A percentile compares a stretch with the other conserved stretches of the same genome.
These are phyloP conservation scores for Aspergillus candidus DNA, from an alignment of 2,329 filamentous ascomycete species.

Conservation along the genomic window DNA sequence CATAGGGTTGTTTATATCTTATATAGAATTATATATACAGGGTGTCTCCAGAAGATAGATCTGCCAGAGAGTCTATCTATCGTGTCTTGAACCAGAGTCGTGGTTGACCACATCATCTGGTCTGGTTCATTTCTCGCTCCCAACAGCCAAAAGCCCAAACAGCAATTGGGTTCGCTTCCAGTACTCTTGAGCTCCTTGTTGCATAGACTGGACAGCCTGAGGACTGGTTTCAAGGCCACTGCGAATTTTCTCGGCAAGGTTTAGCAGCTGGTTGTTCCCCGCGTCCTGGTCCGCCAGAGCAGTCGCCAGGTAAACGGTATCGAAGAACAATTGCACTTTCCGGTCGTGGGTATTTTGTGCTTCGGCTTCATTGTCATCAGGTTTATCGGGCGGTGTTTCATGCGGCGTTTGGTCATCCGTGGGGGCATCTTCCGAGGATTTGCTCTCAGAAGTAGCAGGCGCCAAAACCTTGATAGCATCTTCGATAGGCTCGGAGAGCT, in stretches of 20 bases:
- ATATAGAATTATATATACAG: conserved; percentile 4
- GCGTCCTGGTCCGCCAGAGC: conserved; percentile 17
- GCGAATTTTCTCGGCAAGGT: conserved; percentile 41
- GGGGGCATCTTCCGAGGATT: background rate
- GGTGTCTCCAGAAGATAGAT: background rate
- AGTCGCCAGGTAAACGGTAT: conserved; percentile 28
- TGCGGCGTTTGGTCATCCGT: background rate
- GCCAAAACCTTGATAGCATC: conserved; percentile 20
- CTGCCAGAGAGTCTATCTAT: no score
- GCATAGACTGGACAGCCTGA: conserved; percentile 48
- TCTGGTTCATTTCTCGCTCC: conserved; percentile 2
- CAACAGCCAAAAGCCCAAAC: conserved; percentile 63
- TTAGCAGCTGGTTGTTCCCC: conserved; percentile 34
- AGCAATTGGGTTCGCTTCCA: conserved; percentile 76
- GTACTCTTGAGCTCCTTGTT: conserved; percentile 64
- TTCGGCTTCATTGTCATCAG: conserved; percentile 2
- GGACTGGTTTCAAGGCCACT: conserved; percentile 46
- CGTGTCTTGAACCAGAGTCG: no score
- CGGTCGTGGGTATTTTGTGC: conserved; percentile 22
- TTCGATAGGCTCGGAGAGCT: conserved; percentile 36
- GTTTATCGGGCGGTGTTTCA: conserved; percentile 4
- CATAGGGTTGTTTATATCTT: no score
- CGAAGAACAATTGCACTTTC: conserved; percentile 36
- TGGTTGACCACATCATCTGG: no score
- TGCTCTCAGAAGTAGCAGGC: conserved; percentile 1